Evolutionary conservation across 306 rosid species (phyloP), one percentile per base, ranked within the genome.

Genomic region (Leucaena leucocephala): DNA sequence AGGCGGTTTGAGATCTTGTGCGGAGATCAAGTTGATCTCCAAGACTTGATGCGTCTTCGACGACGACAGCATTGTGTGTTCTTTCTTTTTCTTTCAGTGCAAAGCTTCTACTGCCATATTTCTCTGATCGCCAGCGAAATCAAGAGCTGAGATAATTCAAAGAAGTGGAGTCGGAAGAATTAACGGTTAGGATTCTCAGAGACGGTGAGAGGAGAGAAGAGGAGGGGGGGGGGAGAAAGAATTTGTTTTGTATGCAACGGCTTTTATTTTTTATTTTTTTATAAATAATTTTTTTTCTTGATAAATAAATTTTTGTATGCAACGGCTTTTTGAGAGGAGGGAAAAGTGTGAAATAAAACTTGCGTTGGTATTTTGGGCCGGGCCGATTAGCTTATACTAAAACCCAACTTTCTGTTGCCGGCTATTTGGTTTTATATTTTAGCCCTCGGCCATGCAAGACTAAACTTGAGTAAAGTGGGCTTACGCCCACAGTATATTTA

Each of bases 1-100:
- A n/a, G 90, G 94, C 1, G 80, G 55, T 69, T 90, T 78, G 74
- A 95, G 87, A 16, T 86, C 90, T 69, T 95, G 98, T 5, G 97
- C 98, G 33, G 98, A 94, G 89, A 94, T 92, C 80, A 94, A 89
- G 90, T 88, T 87, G 86, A 95, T 89, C 92, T 95, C 98, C 86
- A 95, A 68, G 72, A 90, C 89, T 68, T 54, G 87, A 19, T 57
- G 64, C 55, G 0, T 45, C 36, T 1, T 78, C 62, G 11, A 8
- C 74, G 81, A 45, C 82, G 82, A 72, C 76, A 73, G 39, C 68
- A 55, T 57, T 49, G 76, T 21, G 83, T 13, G 40, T 66, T 75
- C 27, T 65, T 63, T 79, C 50, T 50, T 13, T 84, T 14, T 80
- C 71, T 65, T 46, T 76, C 66, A 62, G 74, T 64, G 49, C 43